These are phyloP conservation scores for Neurospora sublineolata DNA, from an alignment of 495 filamentous ascomycete species.

Conservation along the genomic window DNA sequence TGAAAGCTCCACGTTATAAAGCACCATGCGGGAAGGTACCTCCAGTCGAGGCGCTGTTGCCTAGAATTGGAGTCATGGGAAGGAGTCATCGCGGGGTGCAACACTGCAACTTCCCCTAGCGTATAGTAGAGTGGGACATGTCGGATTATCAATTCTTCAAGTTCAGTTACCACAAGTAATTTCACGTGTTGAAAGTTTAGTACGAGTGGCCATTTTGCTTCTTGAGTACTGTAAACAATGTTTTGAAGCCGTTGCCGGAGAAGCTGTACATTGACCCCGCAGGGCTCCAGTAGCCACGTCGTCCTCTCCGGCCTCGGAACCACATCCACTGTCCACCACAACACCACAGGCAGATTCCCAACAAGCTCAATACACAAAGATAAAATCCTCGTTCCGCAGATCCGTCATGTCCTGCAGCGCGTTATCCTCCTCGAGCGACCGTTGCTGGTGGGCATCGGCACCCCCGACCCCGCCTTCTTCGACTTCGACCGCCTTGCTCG, in stretches of 20 bases:
- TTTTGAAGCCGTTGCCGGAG: background rate
- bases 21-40: background rate
- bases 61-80: background rate
- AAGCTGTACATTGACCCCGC: background rate
- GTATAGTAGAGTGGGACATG: background rate
- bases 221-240: background rate
- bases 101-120: background rate
- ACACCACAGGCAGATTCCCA: background rate
- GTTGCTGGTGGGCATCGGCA: constrained; percentile 18
- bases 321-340: background rate
- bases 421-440: constrained; percentile 32
- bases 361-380: constrained; percentile 39
- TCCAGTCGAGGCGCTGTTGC: background rate
- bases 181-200: background rate
- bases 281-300: background rate
- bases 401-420: constrained; percentile 43
- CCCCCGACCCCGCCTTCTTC: constrained; percentile 42
- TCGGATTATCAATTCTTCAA: background rate
- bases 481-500: constrained; percentile 31
- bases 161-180: background rate
- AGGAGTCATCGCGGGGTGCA: background rate
- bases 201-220: background rate
- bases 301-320: no score
- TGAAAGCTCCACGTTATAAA: background rate
- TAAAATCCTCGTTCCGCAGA: constrained; percentile 46